Percentiles rank a stretch among this genome's conserved stretches.
Evolutionary conservation across 768 basidiomycete species (phyloP).

Genomic region (Boletus reticulatus): DNA sequence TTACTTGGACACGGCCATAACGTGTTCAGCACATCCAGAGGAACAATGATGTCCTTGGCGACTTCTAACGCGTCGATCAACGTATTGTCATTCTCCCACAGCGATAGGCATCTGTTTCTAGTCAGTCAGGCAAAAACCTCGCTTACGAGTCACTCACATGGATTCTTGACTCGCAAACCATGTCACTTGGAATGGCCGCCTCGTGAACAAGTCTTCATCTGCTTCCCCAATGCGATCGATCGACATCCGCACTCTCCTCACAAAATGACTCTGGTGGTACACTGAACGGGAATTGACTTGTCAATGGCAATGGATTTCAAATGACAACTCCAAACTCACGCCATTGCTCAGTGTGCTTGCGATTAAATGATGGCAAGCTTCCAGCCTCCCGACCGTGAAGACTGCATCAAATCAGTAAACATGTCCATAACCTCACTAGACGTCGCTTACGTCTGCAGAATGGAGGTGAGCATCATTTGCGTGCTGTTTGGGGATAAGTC

Average conservation of each 20-base stretch:
- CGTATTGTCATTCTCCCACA: slow-evolving; percentile 63
- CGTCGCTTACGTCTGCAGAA: slow-evolving; percentile 58
- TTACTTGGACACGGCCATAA: slow-evolving; percentile 63
- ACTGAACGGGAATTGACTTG: slow-evolving; percentile 39
- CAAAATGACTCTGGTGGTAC: slow-evolving; percentile 63
- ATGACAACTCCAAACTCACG: slow-evolving; percentile 44
- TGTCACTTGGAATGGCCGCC: slow-evolving; percentile 66
- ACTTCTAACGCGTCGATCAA: slow-evolving; percentile 60
- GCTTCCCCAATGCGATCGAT: slow-evolving; percentile 50
- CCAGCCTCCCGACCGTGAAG: slow-evolving; percentile 51
- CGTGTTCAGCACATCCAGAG: slow-evolving; percentile 64
- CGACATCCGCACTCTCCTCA: slow-evolving; percentile 56
- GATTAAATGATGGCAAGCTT: slow-evolving; percentile 56
- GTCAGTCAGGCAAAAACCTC: background rate
- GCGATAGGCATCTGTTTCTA: slow-evolving; percentile 50
- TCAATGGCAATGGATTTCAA: background rate
- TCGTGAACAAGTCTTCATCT: slow-evolving; percentile 55
- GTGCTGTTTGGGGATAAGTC: slow-evolving; percentile 41
- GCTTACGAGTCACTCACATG: slow-evolving; percentile 40
- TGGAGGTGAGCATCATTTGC: slow-evolving; percentile 61
- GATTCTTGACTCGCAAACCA: slow-evolving; percentile 72
- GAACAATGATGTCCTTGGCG: slow-evolving; percentile 60
- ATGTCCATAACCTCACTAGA: background rate
- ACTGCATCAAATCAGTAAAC: slow-evolving; percentile 27
- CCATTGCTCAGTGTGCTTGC: slow-evolving; percentile 76